Base-by-base conservation (phyloP, 1,284 basidiomycete species). In the Ceratobasidium theobromae region DNA sequence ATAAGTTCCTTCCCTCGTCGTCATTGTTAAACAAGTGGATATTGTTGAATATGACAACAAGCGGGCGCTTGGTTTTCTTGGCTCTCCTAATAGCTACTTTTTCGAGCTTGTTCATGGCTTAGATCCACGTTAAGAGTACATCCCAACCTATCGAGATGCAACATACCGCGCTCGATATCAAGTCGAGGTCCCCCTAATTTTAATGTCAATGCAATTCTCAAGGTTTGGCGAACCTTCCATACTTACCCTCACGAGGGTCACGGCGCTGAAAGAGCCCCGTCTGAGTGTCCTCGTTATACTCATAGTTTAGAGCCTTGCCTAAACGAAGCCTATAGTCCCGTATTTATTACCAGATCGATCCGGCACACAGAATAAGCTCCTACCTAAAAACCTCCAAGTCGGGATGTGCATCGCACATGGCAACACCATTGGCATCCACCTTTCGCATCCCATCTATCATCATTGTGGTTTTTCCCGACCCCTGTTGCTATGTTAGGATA, bases 21-120 rank as follows among this genome's bases (percentile, higher is more conserved):
- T 91, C 84, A 71, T 92, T 89, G 48, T 87, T 84, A 76, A 93
- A 88, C 70, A 85, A 84, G 70, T 94, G 92, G 2, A 93, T 74
- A 69, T 83, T 81, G 71, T 81, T 93, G 72, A 95, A 79, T 46
- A 93, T 84, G 40, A 95, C 76, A 0, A 94, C 86, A 3, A 93
- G 78, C 0, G 92, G 90, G 81, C 3, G 81, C 82, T 70, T 79
- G 77, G 49, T 78, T 77, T 40, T 86, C 79, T 72, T 80, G 83
- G 51, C 74, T 27, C 68, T 58, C 28, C 81, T 78, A 54, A 95
- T 78, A 0, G 91, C 92, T 23, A 94, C 91, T 73, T 94, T 94
- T 74, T 93, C 91, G 1, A 92, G 80, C 73, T 94, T 95, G 74
- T 88, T 91, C 77, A 93, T 74, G 0, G 88, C 88, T 85, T 54